Base-by-base conservation (phyloP, 805 yeast genomes). In the Scheffersomyces stipitis region DNA sequence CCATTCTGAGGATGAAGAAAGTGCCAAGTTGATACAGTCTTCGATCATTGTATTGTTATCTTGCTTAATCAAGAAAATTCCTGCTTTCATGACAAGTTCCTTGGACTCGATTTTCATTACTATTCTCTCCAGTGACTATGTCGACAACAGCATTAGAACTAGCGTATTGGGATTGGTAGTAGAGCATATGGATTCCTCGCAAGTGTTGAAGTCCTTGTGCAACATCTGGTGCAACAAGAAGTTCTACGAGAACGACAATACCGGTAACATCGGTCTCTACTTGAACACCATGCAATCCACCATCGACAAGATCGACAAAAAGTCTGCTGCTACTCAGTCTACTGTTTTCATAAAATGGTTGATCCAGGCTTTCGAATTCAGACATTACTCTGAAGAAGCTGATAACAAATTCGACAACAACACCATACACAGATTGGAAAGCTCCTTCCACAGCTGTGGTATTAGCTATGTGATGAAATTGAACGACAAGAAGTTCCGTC, bases 401-500 rank as follows among this genome's bases (percentile, higher is more conserved):
- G 54, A 48, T 38, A 61, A 16, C 34, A 55, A 57, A 40, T 82
- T 81, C 56, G 89, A 82, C 52, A 73, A 66, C 45, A 86, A 86
- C 54, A 82, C 95, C 9, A 69, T 86, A 46, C 81, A 84, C 58
- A 76, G 95, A 49, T 78, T 91, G 45, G 98, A 91, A 57, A 73
- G 88, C 14, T 75, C 83, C 8, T 78, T 84, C 55, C 83, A 85
- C 50, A 69, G 75, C 26, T 78, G 89, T 56, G 90, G 86, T 15
- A 78, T 91, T 46, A 69, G 70, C 16, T 82, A 80, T 48, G 95
- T 91, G 14, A 75, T 93, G 82, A 90, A 91, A 62, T 75, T 93
- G 64, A 93, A 93, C 58, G 99, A 93, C 59, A 88, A 87, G 66
- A 78, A 82, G 15, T 93, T 93, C 74, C 79, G 97, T 56, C 99